Base-by-base conservation (phyloP, 2,329 filamentous ascomycete genomes). In the Coniochaeta sp. region DNA sequence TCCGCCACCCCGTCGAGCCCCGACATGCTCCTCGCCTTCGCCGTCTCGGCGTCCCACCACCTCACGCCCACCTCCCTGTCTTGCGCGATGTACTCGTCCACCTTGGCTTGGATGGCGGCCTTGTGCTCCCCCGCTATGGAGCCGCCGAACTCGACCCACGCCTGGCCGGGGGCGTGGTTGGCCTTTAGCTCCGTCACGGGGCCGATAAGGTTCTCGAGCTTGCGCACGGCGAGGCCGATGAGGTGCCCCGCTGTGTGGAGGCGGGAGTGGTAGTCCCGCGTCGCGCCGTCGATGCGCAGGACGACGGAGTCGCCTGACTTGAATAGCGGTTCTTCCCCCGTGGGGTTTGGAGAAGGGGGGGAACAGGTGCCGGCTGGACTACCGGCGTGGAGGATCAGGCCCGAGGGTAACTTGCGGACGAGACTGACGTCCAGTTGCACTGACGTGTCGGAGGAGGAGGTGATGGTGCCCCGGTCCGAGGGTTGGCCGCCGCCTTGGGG, bases 401-500 rank as follows among this genome's bases (percentile, higher is more conserved):
- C 76, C 2, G 71, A 63, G 6, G 71, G 68, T 47, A 77, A 76
- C 66, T 74, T 78, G 50, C 85, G 81, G 20, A 82, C 85, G 1
- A 77, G 68, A 3, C 66, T 67, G 8, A 88, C 81, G 18, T 71
- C 60, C 57, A 87, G 84, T 0, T 48, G 30, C 9, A 57, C 60
- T 16, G 60, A 53, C 7, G 58, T 58, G 14, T 58, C 51, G 10
- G 56, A 35, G 2, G 57, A 26, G 1, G 60, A 49, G 0, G 66
- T 67, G 55, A 89, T 85, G 35, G 62, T 68, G 20, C 86, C 86
- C 10, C 75, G 72, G 55, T 90, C 86, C 0, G 79, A 84, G 1
- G 86, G 86, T 60, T 90, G 86, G 7, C 86, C 86, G 54, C 86
- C 86, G 18, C 86, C 86, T 65, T 90, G 86, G 0, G 84, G 81